These are phyloP conservation scores for Penicillium samsonianum DNA, from an alignment of 495 filamentous ascomycete species.

Conservation along the genomic window DNA sequence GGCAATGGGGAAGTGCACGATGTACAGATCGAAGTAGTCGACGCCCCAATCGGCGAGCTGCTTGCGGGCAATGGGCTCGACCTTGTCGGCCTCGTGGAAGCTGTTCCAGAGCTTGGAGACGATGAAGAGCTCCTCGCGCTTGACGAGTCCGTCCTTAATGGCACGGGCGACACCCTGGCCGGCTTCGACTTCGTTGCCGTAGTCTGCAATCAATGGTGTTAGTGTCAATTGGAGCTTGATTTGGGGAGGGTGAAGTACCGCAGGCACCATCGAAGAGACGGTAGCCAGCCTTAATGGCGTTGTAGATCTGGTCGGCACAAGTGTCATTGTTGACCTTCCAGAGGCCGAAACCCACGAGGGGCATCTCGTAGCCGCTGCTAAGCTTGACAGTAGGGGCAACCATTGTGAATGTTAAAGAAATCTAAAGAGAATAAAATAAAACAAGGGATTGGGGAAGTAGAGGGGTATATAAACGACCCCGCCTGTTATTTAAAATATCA, in stretches of 20 bases:
- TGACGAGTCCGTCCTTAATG: slow-evolving; percentile 83
- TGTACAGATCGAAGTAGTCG: slow-evolving; percentile 84
- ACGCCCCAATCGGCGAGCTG: slow-evolving; percentile 79
- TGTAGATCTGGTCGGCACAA: slow-evolving; percentile 78
- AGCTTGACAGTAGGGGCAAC: slow-evolving; percentile 64
- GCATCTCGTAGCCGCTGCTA: slow-evolving; percentile 81
- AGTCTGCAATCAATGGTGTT: slow-evolving; percentile 55
- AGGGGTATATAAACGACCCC: slow-evolving; percentile 1
- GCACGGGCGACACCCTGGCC: slow-evolving; percentile 85
- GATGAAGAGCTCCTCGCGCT: slow-evolving; percentile 86
- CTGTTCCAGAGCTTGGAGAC: slow-evolving; percentile 92
- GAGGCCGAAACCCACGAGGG: slow-evolving; percentile 76
- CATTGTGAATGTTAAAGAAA: slow-evolving; percentile 15
- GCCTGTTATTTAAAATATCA: neutral
- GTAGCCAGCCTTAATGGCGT: slow-evolving; percentile 88
- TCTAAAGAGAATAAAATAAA: neutral
- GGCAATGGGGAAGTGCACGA: slow-evolving; percentile 81
- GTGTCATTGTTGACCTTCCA: slow-evolving; percentile 86
- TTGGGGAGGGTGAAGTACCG: slow-evolving; percentile 52
- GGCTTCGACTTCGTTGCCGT: slow-evolving; percentile 84
- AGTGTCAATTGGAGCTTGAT: slow-evolving; percentile 19
- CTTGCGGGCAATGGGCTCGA: slow-evolving; percentile 70
- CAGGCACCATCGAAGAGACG: slow-evolving; percentile 84
- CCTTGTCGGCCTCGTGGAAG: slow-evolving; percentile 74
- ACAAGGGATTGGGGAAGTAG: neutral